Evolutionary conservation across 2,329 filamentous ascomycete genomes (phyloP).

Genomic region (Microsporum audouinii): DNA sequence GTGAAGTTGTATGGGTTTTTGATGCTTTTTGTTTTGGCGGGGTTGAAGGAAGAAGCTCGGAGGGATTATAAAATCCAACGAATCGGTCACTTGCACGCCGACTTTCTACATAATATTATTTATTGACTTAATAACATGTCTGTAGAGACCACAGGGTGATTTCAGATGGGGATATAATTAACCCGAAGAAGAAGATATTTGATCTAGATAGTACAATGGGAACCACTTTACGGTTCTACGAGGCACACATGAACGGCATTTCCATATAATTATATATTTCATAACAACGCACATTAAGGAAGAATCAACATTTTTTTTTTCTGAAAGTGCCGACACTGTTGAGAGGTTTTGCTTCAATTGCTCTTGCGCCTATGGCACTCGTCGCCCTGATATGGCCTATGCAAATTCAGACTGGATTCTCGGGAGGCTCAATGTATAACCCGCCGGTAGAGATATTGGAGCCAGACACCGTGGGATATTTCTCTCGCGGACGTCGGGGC

Average conservation of each 20-base stretch:
- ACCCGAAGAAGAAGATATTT: no score
- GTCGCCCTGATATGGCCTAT: not conserved
- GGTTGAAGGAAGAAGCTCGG: not conserved
- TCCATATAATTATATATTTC: no score
- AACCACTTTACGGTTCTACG: no score
- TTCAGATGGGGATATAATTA: no score
- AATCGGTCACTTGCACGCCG: not conserved
- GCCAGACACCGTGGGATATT: not conserved
- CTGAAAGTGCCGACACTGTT: not conserved
- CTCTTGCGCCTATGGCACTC: not conserved
- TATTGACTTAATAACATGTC: no score
- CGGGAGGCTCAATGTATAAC: not conserved
- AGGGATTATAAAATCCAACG: not conserved
- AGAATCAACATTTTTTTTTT: not conserved
- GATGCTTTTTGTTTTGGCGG: not conserved
- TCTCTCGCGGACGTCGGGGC: no score
- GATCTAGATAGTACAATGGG: no score
- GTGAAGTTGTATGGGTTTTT: not conserved
- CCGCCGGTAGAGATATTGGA: not conserved
- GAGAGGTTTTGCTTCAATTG: not conserved
- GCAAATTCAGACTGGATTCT: not conserved
- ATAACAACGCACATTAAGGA: no score
- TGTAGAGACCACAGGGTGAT: no score
- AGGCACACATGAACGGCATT: no score
- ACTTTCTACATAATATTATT: not conserved